Evolutionary conservation across 129 eudicot species (phyloP).

Genomic region (Kitagawia praeruptora): DNA sequence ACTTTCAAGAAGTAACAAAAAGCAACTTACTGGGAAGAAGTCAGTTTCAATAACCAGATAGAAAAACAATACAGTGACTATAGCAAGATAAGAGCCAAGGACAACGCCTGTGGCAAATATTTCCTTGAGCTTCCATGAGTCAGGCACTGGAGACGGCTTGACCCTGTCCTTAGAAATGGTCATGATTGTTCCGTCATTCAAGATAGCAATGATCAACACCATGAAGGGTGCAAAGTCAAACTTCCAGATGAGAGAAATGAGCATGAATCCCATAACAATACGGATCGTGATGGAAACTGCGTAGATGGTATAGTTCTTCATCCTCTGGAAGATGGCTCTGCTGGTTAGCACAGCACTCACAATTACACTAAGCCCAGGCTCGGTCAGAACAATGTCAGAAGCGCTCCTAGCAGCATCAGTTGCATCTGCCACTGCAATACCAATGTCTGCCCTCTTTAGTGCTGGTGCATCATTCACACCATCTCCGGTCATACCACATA

Average conservation of each 20-base stretch:
- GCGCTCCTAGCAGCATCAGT: slow-evolving; percentile 87
- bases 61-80: slow-evolving; percentile 14
- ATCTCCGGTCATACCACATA: slow-evolving; percentile 90
- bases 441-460: slow-evolving; percentile 77
- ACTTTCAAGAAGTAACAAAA: background rate
- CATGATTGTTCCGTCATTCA: slow-evolving; percentile 52
- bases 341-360: slow-evolving; percentile 73
- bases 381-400: slow-evolving; percentile 74
- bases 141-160: slow-evolving; percentile 16
- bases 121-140: slow-evolving; percentile 19
- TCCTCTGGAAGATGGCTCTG: slow-evolving; percentile 87
- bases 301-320: slow-evolving; percentile 93
- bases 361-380: slow-evolving; percentile 81
- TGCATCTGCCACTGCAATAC: slow-evolving; percentile 83
- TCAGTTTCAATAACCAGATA: slow-evolving; percentile 7
- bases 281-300: slow-evolving; percentile 85
- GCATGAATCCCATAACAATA: slow-evolving; percentile 78
- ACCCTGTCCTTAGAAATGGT: slow-evolving; percentile 17
- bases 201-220: slow-evolving; percentile 77
- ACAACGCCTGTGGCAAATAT: slow-evolving; percentile 15
- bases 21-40: slow-evolving; percentile 10
- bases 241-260: slow-evolving; percentile 70
- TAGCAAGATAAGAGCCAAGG: slow-evolving; percentile 13
- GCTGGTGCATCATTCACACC: slow-evolving; percentile 97
- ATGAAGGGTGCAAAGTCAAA: slow-evolving; percentile 84